phyloP scores from a whole-genome alignment of 192 early-diverging fungal species.

The Gryganskiella cystojenkinii region DNA sequence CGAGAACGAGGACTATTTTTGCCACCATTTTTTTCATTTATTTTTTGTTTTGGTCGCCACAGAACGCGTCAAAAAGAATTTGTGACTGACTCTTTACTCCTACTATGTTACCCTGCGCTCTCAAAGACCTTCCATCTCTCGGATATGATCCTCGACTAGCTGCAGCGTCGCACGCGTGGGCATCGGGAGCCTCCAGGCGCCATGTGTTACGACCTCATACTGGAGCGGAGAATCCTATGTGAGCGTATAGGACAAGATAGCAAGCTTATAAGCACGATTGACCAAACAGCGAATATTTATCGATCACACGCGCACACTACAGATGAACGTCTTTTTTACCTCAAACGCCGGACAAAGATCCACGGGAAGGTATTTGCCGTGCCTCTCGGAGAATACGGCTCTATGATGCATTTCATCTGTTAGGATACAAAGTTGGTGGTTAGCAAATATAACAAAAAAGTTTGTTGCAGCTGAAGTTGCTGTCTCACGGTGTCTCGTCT shows the following conservation, averaged over 20 bases:
- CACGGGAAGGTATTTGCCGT: constrained; percentile 42
- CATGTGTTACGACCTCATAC: constrained; percentile 39
- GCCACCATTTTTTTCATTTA: constrained; percentile 19
- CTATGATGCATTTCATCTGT: constrained; percentile 36
- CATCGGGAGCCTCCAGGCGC: constrained; percentile 38
- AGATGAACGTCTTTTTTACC: too few species aligned
- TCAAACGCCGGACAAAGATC: constrained; percentile 45
- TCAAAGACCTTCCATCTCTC: not conserved
- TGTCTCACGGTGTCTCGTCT: too few species aligned
- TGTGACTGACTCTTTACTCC: too few species aligned
- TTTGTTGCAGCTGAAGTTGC: too few species aligned
- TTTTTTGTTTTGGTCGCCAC: constrained; percentile 7
- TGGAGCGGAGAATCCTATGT: constrained; percentile 29
- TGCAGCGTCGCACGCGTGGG: constrained; percentile 36
- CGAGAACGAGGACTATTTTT: constrained; percentile 1
- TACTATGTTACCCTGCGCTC: too few species aligned
- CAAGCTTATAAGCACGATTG: not conserved
- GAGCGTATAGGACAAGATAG: too few species aligned
- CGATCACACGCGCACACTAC: constrained; percentile 19
- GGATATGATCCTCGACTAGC: constrained; percentile 15
- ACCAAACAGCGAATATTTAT: too few species aligned
- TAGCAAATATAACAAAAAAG: not conserved
- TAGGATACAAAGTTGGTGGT: not conserved
- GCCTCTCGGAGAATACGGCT: constrained; percentile 32
- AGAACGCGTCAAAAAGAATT: constrained; percentile 9